These are phyloP conservation scores for Selenicereus undatus DNA, from an alignment of 148 eudicot species.

Conservation along the genomic window DNA sequence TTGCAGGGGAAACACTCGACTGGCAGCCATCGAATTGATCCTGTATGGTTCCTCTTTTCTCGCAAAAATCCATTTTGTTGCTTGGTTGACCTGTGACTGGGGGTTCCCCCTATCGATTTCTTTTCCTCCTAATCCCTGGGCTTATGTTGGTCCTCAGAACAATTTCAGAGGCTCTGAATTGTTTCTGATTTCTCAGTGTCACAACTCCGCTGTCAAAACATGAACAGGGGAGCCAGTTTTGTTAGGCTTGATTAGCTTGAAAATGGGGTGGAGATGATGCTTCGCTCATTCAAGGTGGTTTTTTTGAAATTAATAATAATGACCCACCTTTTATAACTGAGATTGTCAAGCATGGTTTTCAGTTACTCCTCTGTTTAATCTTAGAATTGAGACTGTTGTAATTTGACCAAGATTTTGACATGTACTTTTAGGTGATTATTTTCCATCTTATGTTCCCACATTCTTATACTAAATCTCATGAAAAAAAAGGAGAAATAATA, in stretches of 20 bases:
- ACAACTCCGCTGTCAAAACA: background rate
- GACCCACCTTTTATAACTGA: background rate
- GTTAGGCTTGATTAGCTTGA: background rate
- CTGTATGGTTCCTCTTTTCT: slow-evolving; percentile 1
- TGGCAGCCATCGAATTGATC: slow-evolving; percentile 55
- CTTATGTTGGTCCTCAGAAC: background rate
- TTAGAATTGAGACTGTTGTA: background rate
- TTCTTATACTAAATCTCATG: too few species aligned
- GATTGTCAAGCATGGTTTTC: background rate
- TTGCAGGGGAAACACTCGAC: slow-evolving; percentile 78
- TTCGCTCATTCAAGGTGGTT: background rate
- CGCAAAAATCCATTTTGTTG: background rate
- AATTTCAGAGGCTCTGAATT: too few species aligned
- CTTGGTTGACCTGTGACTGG: background rate
- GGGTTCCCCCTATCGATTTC: background rate
- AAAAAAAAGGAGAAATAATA: too few species aligned
- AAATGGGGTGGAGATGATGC: background rate
- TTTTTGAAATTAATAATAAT: too few species aligned
- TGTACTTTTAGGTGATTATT: background rate
- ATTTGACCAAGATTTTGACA: background rate
- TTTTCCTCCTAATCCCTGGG: background rate
- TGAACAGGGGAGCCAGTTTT: background rate
- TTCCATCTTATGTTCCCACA: too few species aligned
- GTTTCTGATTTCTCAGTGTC: background rate
- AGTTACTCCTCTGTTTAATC: background rate